These are phyloP conservation scores for Phytophthora capsici DNA, from an alignment of 352 stramenopile genomes.

Conservation along the genomic window DNA sequence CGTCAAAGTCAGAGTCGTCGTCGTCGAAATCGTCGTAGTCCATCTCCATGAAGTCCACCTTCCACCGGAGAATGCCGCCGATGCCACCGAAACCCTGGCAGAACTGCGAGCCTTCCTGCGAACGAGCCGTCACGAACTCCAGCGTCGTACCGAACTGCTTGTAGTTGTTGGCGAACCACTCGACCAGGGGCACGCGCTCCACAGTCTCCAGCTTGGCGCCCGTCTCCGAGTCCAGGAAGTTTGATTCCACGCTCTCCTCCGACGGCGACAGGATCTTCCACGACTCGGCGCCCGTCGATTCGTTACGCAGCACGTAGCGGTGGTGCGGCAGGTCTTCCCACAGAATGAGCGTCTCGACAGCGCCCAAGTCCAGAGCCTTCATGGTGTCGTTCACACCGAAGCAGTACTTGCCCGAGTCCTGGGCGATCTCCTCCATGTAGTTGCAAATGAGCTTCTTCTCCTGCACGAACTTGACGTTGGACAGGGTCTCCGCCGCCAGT, in stretches of 20 bases:
- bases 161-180: constrained; percentile 99
- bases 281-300: constrained; percentile 88
- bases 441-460: constrained; percentile 99
- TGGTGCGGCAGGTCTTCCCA: constrained; percentile 99
- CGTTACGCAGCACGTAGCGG: constrained; percentile 95
- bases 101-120: constrained; percentile 99
- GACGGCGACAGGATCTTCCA: constrained; percentile 80
- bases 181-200: constrained; percentile 96
- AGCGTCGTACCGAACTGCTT: constrained; percentile 98
- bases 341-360: constrained; percentile 99
- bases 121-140: constrained; percentile 99
- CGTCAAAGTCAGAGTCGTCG: constrained; percentile 89
- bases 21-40: constrained; percentile 95
- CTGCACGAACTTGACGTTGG: constrained; percentile 99
- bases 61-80: constrained; percentile 98
- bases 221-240: constrained; percentile 96
- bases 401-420: constrained; percentile 99
- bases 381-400: constrained; percentile 99
- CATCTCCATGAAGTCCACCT: constrained; percentile 98
- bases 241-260: constrained; percentile 93
- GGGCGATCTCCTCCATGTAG: constrained; percentile 99
- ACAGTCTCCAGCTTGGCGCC: constrained; percentile 97
- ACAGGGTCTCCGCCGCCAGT: constrained; percentile 95
- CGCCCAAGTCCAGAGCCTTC: constrained; percentile 97
- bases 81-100: constrained; percentile 99